These are phyloP conservation scores for Kodamaea arcana DNA, from an alignment of 1,139 yeast genomes.

Conservation along the genomic window DNA sequence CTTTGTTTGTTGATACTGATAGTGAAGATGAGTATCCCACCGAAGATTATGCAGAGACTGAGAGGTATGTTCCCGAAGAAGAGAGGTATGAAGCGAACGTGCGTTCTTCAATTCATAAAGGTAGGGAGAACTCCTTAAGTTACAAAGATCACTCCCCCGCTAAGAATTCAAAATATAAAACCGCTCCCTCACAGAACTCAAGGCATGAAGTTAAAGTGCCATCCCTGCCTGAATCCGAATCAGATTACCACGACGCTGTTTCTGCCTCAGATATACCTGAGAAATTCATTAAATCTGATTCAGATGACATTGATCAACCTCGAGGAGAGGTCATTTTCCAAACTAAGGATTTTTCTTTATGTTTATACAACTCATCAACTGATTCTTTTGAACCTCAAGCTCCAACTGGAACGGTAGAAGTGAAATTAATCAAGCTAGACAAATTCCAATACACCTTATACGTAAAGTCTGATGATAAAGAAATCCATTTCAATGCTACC, in stretches of 20 bases:
- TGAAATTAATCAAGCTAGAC: conserved; percentile 44
- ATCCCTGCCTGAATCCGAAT: conserved; percentile 2
- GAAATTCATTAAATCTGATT: conserved; percentile 3
- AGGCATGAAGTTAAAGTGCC: not conserved
- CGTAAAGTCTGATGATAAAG: conserved; percentile 18
- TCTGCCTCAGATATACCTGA: conserved; percentile 1
- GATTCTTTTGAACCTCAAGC: conserved; percentile 50
- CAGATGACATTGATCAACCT: conserved; percentile 1
- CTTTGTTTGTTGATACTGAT: conserved; percentile 1
- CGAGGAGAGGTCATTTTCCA: conserved; percentile 13
- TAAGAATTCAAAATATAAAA: no score
- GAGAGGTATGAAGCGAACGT: not conserved
- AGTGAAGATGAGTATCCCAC: conserved; percentile 11
- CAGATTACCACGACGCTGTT: conserved; percentile 16
- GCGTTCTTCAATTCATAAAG: not conserved
- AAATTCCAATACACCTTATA: conserved; percentile 53
- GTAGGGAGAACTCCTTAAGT: not conserved
- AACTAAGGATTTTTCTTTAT: conserved; percentile 27
- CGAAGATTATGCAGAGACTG: conserved; percentile 6
- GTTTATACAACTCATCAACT: conserved; percentile 51
- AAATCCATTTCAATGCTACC: conserved; percentile 17
- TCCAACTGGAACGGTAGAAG: conserved; percentile 13
- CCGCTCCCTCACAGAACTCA: no score
- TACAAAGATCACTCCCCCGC: no score
- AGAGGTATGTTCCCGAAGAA: conserved; percentile 5